Conservation (phyloP, 768 basidiomycete species). For the Rhizopogon salebrosus region DNA sequence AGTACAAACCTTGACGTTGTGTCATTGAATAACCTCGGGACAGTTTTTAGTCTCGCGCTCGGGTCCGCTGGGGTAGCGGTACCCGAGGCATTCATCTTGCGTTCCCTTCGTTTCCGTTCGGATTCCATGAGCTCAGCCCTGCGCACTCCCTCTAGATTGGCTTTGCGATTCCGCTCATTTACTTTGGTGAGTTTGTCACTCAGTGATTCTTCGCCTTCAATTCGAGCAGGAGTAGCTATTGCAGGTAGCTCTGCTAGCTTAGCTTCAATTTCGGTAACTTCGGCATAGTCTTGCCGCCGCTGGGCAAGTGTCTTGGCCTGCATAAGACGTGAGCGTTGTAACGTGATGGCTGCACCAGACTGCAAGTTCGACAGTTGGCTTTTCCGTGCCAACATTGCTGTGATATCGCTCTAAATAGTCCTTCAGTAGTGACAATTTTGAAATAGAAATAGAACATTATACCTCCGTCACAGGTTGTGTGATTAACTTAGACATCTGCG, state of each 20-base stretch:
- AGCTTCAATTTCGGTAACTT: constrained; percentile 56
- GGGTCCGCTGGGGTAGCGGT: constrained; percentile 47
- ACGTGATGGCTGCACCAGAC: constrained; percentile 29
- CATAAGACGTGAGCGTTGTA: constrained; percentile 63
- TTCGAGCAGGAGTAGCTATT: constrained; percentile 10
- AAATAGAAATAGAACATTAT: constrained; percentile 6
- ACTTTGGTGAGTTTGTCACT: constrained; percentile 63
- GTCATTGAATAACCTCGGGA: constrained; percentile 51
- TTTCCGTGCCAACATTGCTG: constrained; percentile 72
- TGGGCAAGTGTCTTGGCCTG: constrained; percentile 71
- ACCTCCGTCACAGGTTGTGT: constrained; percentile 79
- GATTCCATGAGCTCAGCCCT: constrained; percentile 66
- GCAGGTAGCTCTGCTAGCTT: constrained; percentile 52
- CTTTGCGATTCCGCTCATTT: constrained; percentile 86
- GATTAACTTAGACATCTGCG: constrained; percentile 53
- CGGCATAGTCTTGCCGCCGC: constrained; percentile 64
- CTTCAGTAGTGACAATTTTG: constrained; percentile 6
- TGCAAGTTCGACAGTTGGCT: constrained; percentile 34
- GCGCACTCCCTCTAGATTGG: constrained; percentile 76
- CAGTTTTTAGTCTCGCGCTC: constrained; percentile 62
- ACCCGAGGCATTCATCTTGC: constrained; percentile 46
- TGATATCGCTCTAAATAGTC: constrained; percentile 67
- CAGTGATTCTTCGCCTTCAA: constrained; percentile 26
- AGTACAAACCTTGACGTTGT: constrained; percentile 55
- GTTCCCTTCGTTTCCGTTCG: constrained; percentile 67